phyloP scores from a whole-genome alignment of 139 green algal species.

The Gonium pectorale region DNA sequence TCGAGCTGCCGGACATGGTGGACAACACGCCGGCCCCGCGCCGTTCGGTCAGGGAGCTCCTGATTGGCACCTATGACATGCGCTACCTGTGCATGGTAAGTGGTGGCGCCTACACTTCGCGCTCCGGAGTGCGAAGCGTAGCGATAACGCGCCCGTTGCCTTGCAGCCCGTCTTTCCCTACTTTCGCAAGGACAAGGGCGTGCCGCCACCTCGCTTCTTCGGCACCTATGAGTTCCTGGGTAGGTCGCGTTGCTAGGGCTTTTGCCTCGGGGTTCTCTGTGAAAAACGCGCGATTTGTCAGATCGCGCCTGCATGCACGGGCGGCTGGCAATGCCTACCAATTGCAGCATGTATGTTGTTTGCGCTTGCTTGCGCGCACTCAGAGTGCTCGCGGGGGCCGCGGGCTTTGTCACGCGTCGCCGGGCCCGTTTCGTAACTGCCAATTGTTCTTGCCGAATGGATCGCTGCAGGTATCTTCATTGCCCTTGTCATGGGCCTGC shows the following conservation, averaged over 20 bases:
- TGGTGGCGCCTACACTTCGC: background rate
- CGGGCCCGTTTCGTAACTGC: too few relatives aligned
- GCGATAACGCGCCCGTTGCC: background rate
- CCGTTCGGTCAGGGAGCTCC: constrained; percentile 4
- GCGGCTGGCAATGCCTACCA: too few relatives aligned
- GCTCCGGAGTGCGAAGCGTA: too few relatives aligned
- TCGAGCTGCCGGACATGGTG: too few relatives aligned
- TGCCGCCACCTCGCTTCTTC: constrained; percentile 21
- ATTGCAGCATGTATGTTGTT: too few relatives aligned
- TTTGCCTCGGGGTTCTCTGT: background rate
- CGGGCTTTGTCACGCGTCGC: too few relatives aligned
- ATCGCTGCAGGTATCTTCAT: constrained; percentile 51
- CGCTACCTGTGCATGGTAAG: constrained; percentile 24
- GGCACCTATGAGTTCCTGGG: background rate
- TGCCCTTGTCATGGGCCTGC: constrained; percentile 75
- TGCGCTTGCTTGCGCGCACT: too few relatives aligned
- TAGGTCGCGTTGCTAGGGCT: background rate
- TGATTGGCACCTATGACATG: constrained; percentile 32
- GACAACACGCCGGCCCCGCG: too few relatives aligned
- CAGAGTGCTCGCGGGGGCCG: too few relatives aligned
- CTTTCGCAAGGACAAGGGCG: background rate
- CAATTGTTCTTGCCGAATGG: too few relatives aligned
- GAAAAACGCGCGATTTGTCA: too few relatives aligned
- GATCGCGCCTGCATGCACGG: too few relatives aligned
- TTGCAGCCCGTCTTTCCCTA: constrained; percentile 26